phyloP scores from a whole-genome alignment of 1,139 yeast genomes.

The Suhomyces terraborum region DNA sequence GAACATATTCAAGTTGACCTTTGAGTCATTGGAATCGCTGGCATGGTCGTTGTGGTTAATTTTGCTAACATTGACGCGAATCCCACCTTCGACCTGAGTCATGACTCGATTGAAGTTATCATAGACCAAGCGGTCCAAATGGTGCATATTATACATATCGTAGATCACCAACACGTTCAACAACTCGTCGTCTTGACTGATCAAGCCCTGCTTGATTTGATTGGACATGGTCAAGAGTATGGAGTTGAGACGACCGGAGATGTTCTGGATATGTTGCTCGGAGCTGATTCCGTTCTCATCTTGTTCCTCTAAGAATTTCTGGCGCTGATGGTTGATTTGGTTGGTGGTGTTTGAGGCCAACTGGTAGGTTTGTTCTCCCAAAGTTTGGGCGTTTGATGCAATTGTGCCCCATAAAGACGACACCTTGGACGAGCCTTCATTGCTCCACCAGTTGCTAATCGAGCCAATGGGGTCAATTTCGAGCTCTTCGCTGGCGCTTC shows the following conservation, averaged over 20 bases:
- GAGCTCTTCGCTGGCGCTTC: slow-evolving; percentile 20
- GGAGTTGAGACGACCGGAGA: slow-evolving; percentile 38
- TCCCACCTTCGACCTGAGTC: slow-evolving; percentile 92
- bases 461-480: slow-evolving; percentile 68
- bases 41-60: slow-evolving; percentile 42
- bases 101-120: slow-evolving; percentile 79
- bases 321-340: slow-evolving; percentile 46
- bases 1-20: slow-evolving; percentile 65
- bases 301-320: slow-evolving; percentile 34
- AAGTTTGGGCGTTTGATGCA: slow-evolving; percentile 44
- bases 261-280: slow-evolving; percentile 32
- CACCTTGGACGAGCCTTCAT: slow-evolving; percentile 74
- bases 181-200: slow-evolving; percentile 65
- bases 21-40: slow-evolving; percentile 9
- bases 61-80: slow-evolving; percentile 58
- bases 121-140: slow-evolving; percentile 64
- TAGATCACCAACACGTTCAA: slow-evolving; percentile 60
- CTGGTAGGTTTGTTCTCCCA: slow-evolving; percentile 47
- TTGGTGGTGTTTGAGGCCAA: slow-evolving; percentile 46
- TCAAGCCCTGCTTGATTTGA: slow-evolving; percentile 58
- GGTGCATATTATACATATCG: slow-evolving; percentile 72
- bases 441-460: slow-evolving; percentile 79
- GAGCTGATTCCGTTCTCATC: slow-evolving; percentile 22
- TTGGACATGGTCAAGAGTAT: slow-evolving; percentile 42
- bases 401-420: slow-evolving; percentile 67